A percentile compares a stretch with the other conserved stretches of the same genome.
Conservation (phyloP, 495 filamentous ascomycete genomes). For the Viridothelium virens region DNA sequence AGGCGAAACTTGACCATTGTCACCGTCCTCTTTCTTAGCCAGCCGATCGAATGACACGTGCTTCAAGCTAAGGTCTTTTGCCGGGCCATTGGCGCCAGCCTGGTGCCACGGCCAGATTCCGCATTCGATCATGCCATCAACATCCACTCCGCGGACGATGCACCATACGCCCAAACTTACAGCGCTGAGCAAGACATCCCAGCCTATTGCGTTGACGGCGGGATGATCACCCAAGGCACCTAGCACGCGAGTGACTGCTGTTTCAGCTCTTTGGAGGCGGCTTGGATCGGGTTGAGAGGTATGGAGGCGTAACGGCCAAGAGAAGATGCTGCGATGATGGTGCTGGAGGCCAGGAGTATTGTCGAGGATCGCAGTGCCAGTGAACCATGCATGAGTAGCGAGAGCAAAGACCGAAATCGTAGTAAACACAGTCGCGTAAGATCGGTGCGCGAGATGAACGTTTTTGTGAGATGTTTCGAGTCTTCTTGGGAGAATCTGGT, state of each 20-base stretch:
- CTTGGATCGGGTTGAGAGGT: slow-evolving; percentile 24
- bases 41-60: slow-evolving; percentile 24
- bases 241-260: slow-evolving; percentile 26
- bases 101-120: slow-evolving; percentile 15
- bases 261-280: slow-evolving; percentile 9
- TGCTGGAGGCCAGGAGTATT: slow-evolving; percentile 32
- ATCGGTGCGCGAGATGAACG: slow-evolving; percentile 36
- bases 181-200: slow-evolving; percentile 45
- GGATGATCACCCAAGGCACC: slow-evolving; percentile 43
- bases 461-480: slow-evolving; percentile 38
- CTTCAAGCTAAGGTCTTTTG: slow-evolving; percentile 16
- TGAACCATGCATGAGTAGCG: slow-evolving; percentile 37
- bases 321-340: slow-evolving; percentile 25
- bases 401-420: slow-evolving; percentile 34
- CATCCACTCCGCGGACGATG: slow-evolving; percentile 42
- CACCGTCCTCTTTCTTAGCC: slow-evolving; percentile 2
- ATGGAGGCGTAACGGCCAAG: slow-evolving; percentile 41
- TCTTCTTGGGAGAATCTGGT: slow-evolving; percentile 35
- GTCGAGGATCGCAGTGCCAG: slow-evolving; percentile 31
- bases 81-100: background rate
- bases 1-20: slow-evolving; percentile 12
- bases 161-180: slow-evolving; percentile 48
- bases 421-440: slow-evolving; percentile 39
- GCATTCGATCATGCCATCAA: slow-evolving; percentile 34
- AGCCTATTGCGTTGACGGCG: slow-evolving; percentile 40